Base-by-base conservation (phyloP, 1,139 yeast species). In the Debaryomyces psychrophilus region DNA sequence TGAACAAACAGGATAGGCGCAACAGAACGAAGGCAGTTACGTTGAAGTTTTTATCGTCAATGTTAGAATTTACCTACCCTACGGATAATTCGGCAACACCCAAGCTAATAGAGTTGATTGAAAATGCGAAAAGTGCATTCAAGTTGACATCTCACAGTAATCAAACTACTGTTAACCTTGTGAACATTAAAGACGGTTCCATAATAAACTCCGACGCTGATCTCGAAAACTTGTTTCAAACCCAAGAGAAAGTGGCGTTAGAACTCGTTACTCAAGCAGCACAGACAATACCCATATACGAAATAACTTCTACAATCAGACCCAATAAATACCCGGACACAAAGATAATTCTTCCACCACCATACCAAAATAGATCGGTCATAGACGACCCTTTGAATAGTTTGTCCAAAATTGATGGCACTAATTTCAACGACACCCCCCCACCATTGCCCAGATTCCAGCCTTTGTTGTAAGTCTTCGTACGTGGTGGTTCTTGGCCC, bases 111-210 rank as follows among this genome's bases (percentile, higher is more conserved):
- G 96, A 88, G 60, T 66, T 88, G 17, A 60, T 87, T 17, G 87
- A 85, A 46, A 87, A 87, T 60, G 89, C 88, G 17, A 80, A 81
- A 50, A 70, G 75, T 44, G 90, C 90, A 12, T 88, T 88, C 62
- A 77, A 79, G 68, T 79, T 54, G 60, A 52, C 64, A 1, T 50
- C 51, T 18, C 51, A 55, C 37, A 53, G 56, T 18, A 61, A 56
- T 17, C 54, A 58, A 1, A 54, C 53, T 26, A 57, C 61, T 5
- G 44, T 65, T 18, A 62, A 61, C 14, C 49, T 67, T 15, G 55
- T 52, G 38, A 57, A 64, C 41, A 50, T 47, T 25, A 52, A 50
- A 18, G 58, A 56, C 31, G 70, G 69, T 3, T 49, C 47, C 3
- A 52, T 66, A 9, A 56, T 72, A 11, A 62, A 59, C 36, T 58